phyloP scores from a whole-genome alignment of 768 basidiomycete species.

The Harrya chromipes region DNA sequence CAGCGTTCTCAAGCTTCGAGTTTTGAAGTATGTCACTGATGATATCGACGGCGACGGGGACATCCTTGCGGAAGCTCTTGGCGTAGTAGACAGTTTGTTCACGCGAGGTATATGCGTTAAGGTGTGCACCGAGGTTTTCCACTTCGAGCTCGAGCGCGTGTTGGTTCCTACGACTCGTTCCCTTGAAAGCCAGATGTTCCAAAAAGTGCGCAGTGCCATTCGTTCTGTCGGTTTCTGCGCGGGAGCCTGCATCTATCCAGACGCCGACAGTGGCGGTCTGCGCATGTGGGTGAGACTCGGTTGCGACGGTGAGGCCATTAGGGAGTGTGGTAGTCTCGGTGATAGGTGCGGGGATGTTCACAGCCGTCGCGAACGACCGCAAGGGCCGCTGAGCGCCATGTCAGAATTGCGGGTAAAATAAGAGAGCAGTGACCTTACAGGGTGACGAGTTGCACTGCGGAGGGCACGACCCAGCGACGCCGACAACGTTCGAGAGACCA shows the following conservation, averaged over 20 bases:
- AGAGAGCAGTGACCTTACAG: conserved; percentile 26
- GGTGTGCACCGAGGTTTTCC: conserved; percentile 94
- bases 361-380: conserved; percentile 74
- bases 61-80: conserved; percentile 96
- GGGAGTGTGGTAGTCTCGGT: conserved; percentile 91
- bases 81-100: conserved; percentile 99
- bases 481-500: conserved; percentile 47
- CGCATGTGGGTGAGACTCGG: conserved; percentile 83
- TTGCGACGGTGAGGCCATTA: conserved; percentile 94
- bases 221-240: conserved; percentile 93
- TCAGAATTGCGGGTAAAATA: neutral
- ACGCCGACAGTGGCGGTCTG: conserved; percentile 99
- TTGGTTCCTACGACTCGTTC: conserved; percentile 85
- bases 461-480: conserved; percentile 42
- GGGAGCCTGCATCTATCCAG: conserved; percentile 98
- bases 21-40: conserved; percentile 98
- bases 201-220: conserved; percentile 98
- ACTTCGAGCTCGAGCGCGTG: conserved; percentile 93
- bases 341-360: conserved; percentile 62
- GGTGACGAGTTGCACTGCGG: conserved; percentile 36
- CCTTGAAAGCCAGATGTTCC: conserved; percentile 98
- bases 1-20: conserved; percentile 82
- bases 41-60: conserved; percentile 88
- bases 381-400: conserved; percentile 41
- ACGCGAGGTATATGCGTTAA: conserved; percentile 97